Base-by-base conservation (phyloP, 495 filamentous ascomycete species). In the Penicillium pulvis region DNA sequence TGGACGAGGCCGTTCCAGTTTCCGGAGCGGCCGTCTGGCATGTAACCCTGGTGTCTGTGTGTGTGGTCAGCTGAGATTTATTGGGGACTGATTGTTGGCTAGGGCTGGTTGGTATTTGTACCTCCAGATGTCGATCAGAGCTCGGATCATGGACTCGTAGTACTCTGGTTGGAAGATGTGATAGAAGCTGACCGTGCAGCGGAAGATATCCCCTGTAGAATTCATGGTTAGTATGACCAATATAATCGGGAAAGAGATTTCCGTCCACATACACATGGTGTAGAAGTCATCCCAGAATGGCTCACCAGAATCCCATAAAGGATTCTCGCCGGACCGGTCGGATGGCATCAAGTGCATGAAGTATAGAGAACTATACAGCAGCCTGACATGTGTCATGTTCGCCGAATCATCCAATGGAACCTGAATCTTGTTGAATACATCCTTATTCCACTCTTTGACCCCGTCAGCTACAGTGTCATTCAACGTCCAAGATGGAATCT, bases 291-390 rank as follows among this genome's bases (percentile, higher is more conserved):
- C 88, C 71, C 85, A 91, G 54, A 85, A 90, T 16, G 88, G 88
- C 73, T 90, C 87, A 9, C 66, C 76, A 24, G 81, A 86, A 4
- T 82, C 60, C 85, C 87, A 91, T 2, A 85, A 60, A 4, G 87
- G 88, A 59, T 90, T 90, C 69, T 91, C 88, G 0, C 87, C 87
- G 0, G 87, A 89, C 57, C 90, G 86, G 57, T 90, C 86, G 42
- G 89, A 87, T 1, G 87, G 87, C 62, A 84, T 87, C 30, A 89
- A 74, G 44, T 81, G 80, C 72, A 87, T 87, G 51, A 85, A 84
- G 58, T 87, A 87, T 75, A 89, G 81, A 2, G 85, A 89, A 41
- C 87, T 79, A 61, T 91, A 91, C 9, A 89, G 77, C 7, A 86
- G 80, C 49, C 82, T 83, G 66, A 85, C 87, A 65, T 88, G 84